phyloP scores from a whole-genome alignment of 2,329 filamentous ascomycete genomes.

The Bipolaris cookei region DNA sequence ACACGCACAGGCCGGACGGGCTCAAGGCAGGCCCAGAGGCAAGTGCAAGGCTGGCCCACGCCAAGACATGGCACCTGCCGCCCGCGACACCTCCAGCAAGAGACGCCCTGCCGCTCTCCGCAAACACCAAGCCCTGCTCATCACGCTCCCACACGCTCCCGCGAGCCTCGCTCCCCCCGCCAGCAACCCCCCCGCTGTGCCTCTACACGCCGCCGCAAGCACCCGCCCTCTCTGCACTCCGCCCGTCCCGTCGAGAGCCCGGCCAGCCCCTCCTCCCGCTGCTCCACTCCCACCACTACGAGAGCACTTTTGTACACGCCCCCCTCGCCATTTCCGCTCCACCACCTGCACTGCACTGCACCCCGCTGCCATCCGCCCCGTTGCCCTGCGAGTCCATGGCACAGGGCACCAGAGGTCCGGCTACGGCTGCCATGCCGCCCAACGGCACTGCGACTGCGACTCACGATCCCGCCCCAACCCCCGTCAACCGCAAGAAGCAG shows the following conservation, averaged over 20 bases:
- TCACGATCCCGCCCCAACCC: constrained; percentile 48
- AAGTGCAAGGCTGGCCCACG: constrained; percentile 7
- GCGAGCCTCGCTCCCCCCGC: not conserved
- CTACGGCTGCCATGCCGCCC: constrained; percentile 40
- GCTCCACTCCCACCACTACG: constrained; percentile 14
- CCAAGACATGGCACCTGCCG: constrained; percentile 19
- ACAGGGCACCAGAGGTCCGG: constrained; percentile 41
- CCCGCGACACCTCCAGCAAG: constrained; percentile 2
- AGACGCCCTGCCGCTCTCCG: not conserved
- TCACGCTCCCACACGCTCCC: not conserved
- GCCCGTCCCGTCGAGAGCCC: constrained; percentile 14
- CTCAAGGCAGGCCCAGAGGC: too few species aligned
- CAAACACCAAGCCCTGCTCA: too few species aligned
- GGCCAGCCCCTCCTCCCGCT: constrained; percentile 19
- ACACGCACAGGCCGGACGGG: too few species aligned
- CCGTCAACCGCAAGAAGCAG: constrained; percentile 91
- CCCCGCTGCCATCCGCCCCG: not conserved
- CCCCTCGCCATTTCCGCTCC: too few species aligned
- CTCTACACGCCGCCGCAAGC: not conserved
- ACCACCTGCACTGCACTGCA: too few species aligned
- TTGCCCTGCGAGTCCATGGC: constrained; percentile 38
- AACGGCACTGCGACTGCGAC: constrained; percentile 52
- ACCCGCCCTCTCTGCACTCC: not conserved
- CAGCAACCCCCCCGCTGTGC: not conserved
- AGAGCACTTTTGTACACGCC: too few species aligned